Evolutionary conservation across 2,329 filamentous ascomycete genomes (phyloP).

Genomic region (Cryphonectria naterciae): DNA sequence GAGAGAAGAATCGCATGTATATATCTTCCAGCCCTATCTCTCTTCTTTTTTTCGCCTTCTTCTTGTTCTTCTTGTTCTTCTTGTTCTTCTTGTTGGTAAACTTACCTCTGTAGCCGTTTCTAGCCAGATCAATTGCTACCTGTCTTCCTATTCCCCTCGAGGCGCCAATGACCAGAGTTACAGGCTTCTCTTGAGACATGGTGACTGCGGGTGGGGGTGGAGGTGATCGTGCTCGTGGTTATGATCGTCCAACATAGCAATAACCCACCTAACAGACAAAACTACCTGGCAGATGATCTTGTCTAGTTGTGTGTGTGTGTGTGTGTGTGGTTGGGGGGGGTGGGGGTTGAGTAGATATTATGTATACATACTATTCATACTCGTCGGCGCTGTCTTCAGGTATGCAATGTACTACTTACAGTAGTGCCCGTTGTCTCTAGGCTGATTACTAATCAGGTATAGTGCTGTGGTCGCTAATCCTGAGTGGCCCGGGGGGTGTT

Average conservation of each 20-base stretch:
- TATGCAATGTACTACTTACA: neutral
- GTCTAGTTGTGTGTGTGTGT: neutral
- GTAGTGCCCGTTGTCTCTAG: neutral
- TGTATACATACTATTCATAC: neutral
- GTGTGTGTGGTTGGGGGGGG: no score
- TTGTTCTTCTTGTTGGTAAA: neutral
- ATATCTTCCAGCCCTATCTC: neutral
- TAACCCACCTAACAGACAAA: neutral
- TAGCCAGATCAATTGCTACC: slow-evolving; percentile 76
- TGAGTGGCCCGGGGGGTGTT: neutral
- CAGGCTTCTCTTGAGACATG: slow-evolving; percentile 45
- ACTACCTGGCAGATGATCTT: neutral
- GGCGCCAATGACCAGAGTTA: slow-evolving; percentile 75
- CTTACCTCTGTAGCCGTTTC: slow-evolving; percentile 69
- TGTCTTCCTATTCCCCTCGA: slow-evolving; percentile 82
- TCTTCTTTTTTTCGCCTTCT: neutral
- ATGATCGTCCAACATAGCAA: neutral
- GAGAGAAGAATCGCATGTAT: neutral
- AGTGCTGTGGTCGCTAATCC: neutral
- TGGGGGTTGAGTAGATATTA: neutral
- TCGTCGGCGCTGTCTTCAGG: neutral
- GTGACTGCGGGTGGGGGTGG: slow-evolving; percentile 22
- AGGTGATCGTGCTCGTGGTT: no score
- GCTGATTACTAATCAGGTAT: slow-evolving; percentile 16
- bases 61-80: neutral